Conservation (phyloP, 768 basidiomycete species). For the Calocera viscosa region DNA sequence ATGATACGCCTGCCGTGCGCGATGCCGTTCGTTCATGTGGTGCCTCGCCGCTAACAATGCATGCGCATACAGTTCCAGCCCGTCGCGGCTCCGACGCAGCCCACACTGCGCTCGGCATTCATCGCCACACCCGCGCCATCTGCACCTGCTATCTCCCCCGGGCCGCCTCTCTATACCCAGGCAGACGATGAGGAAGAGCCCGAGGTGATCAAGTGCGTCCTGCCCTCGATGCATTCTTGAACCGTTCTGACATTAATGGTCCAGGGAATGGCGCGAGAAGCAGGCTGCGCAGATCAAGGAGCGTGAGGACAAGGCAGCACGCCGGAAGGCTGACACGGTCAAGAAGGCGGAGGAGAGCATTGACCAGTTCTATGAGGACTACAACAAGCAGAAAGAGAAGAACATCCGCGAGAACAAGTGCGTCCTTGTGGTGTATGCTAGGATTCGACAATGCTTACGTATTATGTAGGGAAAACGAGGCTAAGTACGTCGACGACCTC, state of each 20-base stretch:
- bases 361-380: slow-evolving; percentile 82
- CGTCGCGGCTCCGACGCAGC: slow-evolving; percentile 15
- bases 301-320: slow-evolving; percentile 69
- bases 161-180: slow-evolving; percentile 47
- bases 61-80: background rate
- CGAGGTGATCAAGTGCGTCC: slow-evolving; percentile 63
- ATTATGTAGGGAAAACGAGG: slow-evolving; percentile 64
- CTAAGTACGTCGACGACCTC: slow-evolving; percentile 59
- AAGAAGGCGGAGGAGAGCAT: slow-evolving; percentile 73
- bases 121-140: slow-evolving; percentile 41
- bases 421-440: slow-evolving; percentile 22
- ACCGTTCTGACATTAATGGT: background rate
- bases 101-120: slow-evolving; percentile 32
- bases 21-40: slow-evolving; percentile 23
- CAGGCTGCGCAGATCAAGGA: slow-evolving; percentile 71
- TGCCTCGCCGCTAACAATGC: slow-evolving; percentile 7
- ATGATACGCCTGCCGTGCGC: slow-evolving; percentile 22
- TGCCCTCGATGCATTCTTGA: background rate
- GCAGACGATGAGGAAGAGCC: slow-evolving; percentile 63
- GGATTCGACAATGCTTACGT: background rate
- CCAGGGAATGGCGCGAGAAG: slow-evolving; percentile 75
- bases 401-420: slow-evolving; percentile 94
- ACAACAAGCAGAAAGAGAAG: slow-evolving; percentile 77
- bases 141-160: slow-evolving; percentile 40
- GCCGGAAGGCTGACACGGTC: slow-evolving; percentile 69